Evolutionary conservation across 2,329 filamentous ascomycete genomes (phyloP), one percentile per base, ranked within the genome.

Genomic region (Calonectria pseudoturangicola): DNA sequence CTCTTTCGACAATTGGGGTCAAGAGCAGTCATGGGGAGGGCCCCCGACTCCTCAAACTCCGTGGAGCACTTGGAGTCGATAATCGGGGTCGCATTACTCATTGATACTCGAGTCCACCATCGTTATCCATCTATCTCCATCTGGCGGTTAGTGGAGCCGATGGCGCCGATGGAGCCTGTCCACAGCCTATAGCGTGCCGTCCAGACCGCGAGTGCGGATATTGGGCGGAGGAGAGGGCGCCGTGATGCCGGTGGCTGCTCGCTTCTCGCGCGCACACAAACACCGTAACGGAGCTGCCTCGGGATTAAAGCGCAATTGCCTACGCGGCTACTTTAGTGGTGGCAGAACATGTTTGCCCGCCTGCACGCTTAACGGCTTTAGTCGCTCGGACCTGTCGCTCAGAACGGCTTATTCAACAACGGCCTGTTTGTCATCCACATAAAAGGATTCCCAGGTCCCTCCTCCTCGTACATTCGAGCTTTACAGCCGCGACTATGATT

Each of bases 51-150:
- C 63, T 43, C 54, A 50, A 71, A 63, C 64, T 67, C 69, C 69
- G 69, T 63, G 69, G 69, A 67, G 63, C 36, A 43, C 3, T 16
- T 50, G 36, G 47, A 63, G 47, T 7, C 47, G 58, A 43, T 60
- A 41, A 60, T 63, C 18, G 41, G 58, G 39, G 39, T 47, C 50
- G 12, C 64, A 67, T 72, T 72, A 72, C 70, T 72, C 70, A 72
- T 72, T 50, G 47, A 16, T 8, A 36, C 51, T 66, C 33, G 45
- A 28, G 33, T 18, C 43, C 25, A 43, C 43, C 25, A 43, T 54
- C 63, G 41, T 30, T 60, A 33, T 50, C 58, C 67, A 27, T 54
- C n/a, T 33, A 27, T 54, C n/a, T 33, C 39, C 58, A n/a, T 33
- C 27, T 36, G 28, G 60, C 43, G 45, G 56, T 25, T 12, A 30